Base-by-base conservation (phyloP, 768 basidiomycete genomes). In the Leucogyrophana mollusca region DNA sequence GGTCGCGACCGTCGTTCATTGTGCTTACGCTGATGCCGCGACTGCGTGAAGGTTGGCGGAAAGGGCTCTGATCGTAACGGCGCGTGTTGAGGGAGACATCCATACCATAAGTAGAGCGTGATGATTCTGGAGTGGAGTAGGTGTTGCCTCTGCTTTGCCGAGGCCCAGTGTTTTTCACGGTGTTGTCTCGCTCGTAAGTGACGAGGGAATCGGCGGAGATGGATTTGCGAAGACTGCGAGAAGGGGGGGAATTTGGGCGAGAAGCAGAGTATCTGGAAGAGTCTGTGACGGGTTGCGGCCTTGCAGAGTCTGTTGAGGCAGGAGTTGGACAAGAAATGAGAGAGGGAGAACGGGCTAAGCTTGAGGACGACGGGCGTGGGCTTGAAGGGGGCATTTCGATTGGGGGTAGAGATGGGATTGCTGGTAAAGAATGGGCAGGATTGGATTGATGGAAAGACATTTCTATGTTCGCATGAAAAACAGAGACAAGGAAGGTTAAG, bases 121-220 rank as follows among this genome's bases (percentile, higher is more conserved):
- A 62, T 16, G 65, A 56, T 41, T 72, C 68, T 6, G 66, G 45
- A n/a, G 67, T 52, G 16, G 70, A 52, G 36, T 66, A 65, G 21
- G 69, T 61, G 47, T 64, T 61, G 50, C 59, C 67, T 56, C 74
- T 65, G 57, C 65, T 68, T 14, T 70, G 65, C 3, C 72, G 68
- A 34, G 71, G 62, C 33, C 58, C 56, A 17, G 64, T 54, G 13
- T 58, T 16, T 44, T 60, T 49, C 8, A 65, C 53, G 22, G 64
- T 48, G 40, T 61, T 61, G 34, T 73, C 70, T 53, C 68, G 69
- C 54, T 66, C 65, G 57, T 71, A 70, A 27, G 68, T 70, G 40
- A 78, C 74, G 62, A 90, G 84, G 9, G 88, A 90, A 64, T 90
- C 88, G 49, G 83, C 86, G 17, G 88, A 90, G 49, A 85, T 66